Evolutionary conservation across 441 rosid species (phyloP), one percentile per base, ranked within the genome.

Genomic region (Brassica hybrid): DNA sequence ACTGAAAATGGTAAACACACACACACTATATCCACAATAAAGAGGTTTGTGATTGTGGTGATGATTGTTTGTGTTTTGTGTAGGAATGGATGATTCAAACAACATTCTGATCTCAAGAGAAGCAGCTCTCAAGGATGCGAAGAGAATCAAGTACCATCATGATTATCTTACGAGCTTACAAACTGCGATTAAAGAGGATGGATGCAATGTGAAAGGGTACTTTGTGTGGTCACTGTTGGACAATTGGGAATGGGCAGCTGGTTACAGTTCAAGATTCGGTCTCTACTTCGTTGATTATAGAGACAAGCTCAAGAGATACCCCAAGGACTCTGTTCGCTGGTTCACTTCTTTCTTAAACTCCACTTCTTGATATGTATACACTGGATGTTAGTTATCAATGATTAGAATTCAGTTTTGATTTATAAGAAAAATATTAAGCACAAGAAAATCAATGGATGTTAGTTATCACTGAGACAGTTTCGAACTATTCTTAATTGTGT

Each of bases 241-340:
- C 76, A 96, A 93, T 13, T 96, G 99, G 99, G 99, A 96, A 78
- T 96, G 99, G 99, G 79, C 83, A 10, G 92, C 90, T 2, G 99
- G 99, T 7, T 96, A 84, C 85, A 84, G 85, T 72, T 92, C 99
- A 50, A 90, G 99, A 75, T 93, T 96, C 74, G 99, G 99, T 58
- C 95, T 96, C 45, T 93, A 88, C 75, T 96, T 80, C 61, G 96
- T 96, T 79, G 99, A 96, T 83, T 93, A 87, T 48, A 85, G 79
- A 5, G 89, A 91, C 85, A 93, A 91, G 1, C 93, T 88, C 48
- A 92, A 91, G 88, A 90, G 98, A 85, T 92, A 96, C 79, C 95
- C 99, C 7, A 96, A 96, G 69, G 81, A 91, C 54, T 93, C 98
- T 64, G 99, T 91, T 73, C 82, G 76, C 21, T 96, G 98, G 99